These are phyloP conservation scores for Baeospora myosura DNA, from an alignment of 1,284 basidiomycete genomes.

Conservation along the genomic window DNA sequence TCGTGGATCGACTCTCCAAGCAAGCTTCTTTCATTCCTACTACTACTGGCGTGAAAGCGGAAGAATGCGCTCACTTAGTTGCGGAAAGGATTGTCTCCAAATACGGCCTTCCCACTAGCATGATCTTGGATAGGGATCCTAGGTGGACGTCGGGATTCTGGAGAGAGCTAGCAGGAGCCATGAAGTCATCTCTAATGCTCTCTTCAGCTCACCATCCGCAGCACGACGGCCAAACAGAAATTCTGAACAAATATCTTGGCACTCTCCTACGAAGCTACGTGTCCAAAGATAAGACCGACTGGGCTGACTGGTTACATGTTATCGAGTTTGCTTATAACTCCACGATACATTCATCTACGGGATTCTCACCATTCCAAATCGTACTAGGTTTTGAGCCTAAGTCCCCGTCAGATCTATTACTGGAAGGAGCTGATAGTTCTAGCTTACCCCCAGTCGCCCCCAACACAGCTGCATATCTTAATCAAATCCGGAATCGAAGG, in stretches of 20 bases:
- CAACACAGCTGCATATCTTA: neutral
- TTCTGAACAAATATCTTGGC: conserved; percentile 19
- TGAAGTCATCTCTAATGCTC: neutral
- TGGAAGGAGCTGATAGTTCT: neutral
- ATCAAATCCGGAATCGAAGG: neutral
- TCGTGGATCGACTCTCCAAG: conserved; percentile 34
- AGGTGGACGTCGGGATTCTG: conserved; percentile 21
- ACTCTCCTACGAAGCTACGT: conserved; percentile 14
- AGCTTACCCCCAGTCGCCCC: neutral
- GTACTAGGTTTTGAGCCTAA: conserved; percentile 8
- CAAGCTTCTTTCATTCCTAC: conserved; percentile 27
- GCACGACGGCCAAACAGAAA: conserved; percentile 28
- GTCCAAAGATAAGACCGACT: conserved; percentile 21
- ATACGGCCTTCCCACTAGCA: conserved; percentile 19
- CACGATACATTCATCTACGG: conserved; percentile 7
- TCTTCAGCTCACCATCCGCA: conserved; percentile 21
- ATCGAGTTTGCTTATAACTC: conserved; percentile 16
- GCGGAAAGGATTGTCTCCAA: conserved; percentile 12
- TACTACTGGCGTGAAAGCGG: conserved; percentile 5
- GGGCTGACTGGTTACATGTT: conserved; percentile 19
- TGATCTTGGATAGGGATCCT: conserved; percentile 22
- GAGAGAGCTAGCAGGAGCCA: conserved; percentile 13
- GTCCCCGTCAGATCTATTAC: neutral
- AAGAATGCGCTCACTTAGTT: conserved; percentile 15
- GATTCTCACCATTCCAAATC: conserved; percentile 5